phyloP scores from a whole-genome alignment of 2,329 filamentous ascomycete species.

The Sclerotinia sclerotiorum region DNA sequence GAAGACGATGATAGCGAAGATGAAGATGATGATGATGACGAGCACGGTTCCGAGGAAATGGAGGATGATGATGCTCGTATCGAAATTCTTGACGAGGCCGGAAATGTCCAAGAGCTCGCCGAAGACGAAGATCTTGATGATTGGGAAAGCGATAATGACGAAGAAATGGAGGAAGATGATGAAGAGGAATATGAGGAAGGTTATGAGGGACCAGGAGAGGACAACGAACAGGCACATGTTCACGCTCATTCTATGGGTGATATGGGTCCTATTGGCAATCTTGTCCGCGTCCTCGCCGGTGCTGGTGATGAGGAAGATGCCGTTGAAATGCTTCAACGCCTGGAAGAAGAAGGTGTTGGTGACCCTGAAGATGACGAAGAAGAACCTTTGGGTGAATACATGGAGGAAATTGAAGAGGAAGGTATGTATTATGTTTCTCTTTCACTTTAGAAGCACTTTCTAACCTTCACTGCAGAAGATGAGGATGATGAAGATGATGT shows the following conservation, averaged over 20 bases:
- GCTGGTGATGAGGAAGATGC: slow-evolving; percentile 34
- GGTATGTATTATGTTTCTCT: slow-evolving; percentile 41
- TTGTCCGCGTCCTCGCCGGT: slow-evolving; percentile 53
- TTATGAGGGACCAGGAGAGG: slow-evolving; percentile 56
- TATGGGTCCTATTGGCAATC: slow-evolving; percentile 49
- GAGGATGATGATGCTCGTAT: slow-evolving; percentile 49
- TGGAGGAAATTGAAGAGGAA: slow-evolving; percentile 61
- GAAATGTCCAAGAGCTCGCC: slow-evolving; percentile 49
- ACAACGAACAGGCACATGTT: slow-evolving; percentile 52
- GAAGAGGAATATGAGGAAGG: slow-evolving; percentile 54
- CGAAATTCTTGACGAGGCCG: slow-evolving; percentile 64
- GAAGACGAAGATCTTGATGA: slow-evolving; percentile 60
- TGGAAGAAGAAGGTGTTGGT: slow-evolving; percentile 44
- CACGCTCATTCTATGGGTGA: slow-evolving; percentile 47
- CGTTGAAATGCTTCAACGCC: slow-evolving; percentile 42
- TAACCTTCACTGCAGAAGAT: slow-evolving; percentile 48
- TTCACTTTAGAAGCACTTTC: slow-evolving; percentile 27
- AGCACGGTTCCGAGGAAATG: slow-evolving; percentile 45
- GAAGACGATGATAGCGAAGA: slow-evolving; percentile 49
- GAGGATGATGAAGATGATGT: slow-evolving; percentile 69
- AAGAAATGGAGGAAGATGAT: slow-evolving; percentile 38
- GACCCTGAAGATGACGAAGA: slow-evolving; percentile 50
- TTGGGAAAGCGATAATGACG: slow-evolving; percentile 63
- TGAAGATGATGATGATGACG: slow-evolving; percentile 56
- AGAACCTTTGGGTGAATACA: slow-evolving; percentile 49